Evolutionary conservation across 371 early-diverging fungal genomes (phyloP), one percentile per base, ranked within the genome.

Genomic region (Mortierella sp.): DNA sequence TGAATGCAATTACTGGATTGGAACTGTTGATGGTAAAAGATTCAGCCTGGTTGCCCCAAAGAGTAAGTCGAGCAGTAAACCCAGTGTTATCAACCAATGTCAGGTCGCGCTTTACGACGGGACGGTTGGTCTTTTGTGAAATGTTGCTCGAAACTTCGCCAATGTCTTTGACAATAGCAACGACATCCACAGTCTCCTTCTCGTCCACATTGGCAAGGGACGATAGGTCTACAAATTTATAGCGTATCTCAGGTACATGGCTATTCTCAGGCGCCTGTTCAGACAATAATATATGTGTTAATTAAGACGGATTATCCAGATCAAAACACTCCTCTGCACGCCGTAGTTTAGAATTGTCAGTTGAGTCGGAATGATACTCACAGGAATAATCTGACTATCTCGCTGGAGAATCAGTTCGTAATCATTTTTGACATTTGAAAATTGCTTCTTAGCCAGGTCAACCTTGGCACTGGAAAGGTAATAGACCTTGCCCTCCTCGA

Each of bases 11-110:
- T 1, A 99, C 89, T 3, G 96, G 89, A 61, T 70, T 59, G 23
- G 83, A 64, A 17, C 76, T 80, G 29, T 72, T 81, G 1, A 81
- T 47, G 49, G 83, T 76, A 68, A 93, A 96, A 0, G 85, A 83
- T 63, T 94, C 92, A 0, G 98, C 99, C 22, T 88, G 86, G 8
- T 85, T 64, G 42, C 95, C 98, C 98, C 99, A 99, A 51, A 99
- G 85, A 9, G 99, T 98, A 31, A 94, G 57, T 6, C 93, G 87
- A 29, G 96, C 90, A n/a, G 87, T 83, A 61, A 83, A 93, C 17
- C 83, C 86, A 26, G 91, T 88, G 49, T 90, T 87, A 82, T 99
- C 99, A 0, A 93, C 96, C 45, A 99, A 67, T 0, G 84, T 84
- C 53, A 98, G 29, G 6, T 98, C 98, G 56, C 98, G 90, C 83